Conservation (phyloP, 2,329 filamentous ascomycete genomes). For the Fusarium sp. region DNA sequence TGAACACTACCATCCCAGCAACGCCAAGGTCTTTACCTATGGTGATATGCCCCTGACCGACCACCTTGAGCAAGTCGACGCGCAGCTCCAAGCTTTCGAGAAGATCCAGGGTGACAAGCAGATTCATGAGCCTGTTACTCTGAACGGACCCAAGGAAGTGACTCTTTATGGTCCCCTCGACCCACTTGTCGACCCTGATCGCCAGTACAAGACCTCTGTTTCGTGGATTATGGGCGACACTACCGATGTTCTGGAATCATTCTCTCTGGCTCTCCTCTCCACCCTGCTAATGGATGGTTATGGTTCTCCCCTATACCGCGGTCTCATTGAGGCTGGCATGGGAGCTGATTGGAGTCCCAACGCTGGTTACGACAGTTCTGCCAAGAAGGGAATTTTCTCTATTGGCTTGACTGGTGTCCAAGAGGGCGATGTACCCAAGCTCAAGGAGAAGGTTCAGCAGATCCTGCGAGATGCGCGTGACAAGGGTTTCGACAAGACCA, state of each 20-base stretch:
- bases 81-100: conserved; percentile 79
- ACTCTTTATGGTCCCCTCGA: conserved; percentile 85
- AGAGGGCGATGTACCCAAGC: conserved; percentile 79
- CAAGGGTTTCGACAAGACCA: conserved; percentile 87
- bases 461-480: conserved; percentile 77
- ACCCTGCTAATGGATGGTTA: conserved; percentile 93
- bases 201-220: conserved; percentile 92
- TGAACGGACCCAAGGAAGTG: conserved; percentile 76
- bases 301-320: conserved; percentile 90
- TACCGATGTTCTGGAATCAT: conserved; percentile 85
- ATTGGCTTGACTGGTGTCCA: conserved; percentile 92
- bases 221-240: conserved; percentile 93
- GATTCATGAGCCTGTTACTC: conserved; percentile 79
- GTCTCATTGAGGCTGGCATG: conserved; percentile 87
- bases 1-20: conserved; percentile 96
- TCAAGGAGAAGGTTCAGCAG: conserved; percentile 79
- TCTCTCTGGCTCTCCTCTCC: conserved; percentile 84
- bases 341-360: conserved; percentile 96
- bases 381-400: conserved; percentile 84
- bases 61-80: conserved; percentile 83
- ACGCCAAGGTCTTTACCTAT: conserved; percentile 95
- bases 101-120: conserved; percentile 76
- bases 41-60: conserved; percentile 88
- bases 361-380: conserved; percentile 87
- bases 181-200: conserved; percentile 84